Evolutionary conservation across 257 asterid genomes (phyloP).

Genomic region (Fraxinus americana): DNA sequence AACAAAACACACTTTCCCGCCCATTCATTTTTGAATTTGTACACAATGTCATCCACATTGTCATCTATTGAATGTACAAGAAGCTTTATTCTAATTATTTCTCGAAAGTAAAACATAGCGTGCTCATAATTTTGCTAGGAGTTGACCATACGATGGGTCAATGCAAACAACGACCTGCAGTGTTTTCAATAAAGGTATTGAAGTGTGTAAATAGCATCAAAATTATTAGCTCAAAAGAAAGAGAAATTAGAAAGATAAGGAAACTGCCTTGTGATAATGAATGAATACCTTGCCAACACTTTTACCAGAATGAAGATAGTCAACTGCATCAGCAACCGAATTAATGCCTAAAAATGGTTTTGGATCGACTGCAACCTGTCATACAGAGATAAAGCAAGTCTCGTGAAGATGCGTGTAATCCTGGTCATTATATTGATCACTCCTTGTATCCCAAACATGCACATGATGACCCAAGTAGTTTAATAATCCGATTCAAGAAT

Average conservation of each 20-base stretch:
- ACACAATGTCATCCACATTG: too few relatives aligned
- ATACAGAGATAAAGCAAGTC: constrained; percentile 11
- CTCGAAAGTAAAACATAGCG: neutral
- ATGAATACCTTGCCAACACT: constrained; percentile 89
- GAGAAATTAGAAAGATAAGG: neutral
- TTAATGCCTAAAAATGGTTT: constrained; percentile 67
- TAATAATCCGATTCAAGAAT: neutral
- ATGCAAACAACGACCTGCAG: constrained; percentile 86
- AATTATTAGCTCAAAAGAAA: neutral
- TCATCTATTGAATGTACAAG: too few relatives aligned
- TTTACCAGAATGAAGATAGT: constrained; percentile 89
- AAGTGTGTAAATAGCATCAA: neutral
- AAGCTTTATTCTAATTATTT: neutral
- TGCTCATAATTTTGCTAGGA: constrained; percentile 53
- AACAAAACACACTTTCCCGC: too few relatives aligned
- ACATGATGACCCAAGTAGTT: neutral
- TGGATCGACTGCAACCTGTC: constrained; percentile 75
- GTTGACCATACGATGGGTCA: constrained; percentile 62
- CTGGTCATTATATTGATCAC: neutral
- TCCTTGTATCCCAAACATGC: neutral
- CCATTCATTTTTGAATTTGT: too few relatives aligned
- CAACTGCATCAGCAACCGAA: constrained; percentile 91
- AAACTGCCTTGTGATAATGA: neutral
- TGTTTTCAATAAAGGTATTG: neutral
- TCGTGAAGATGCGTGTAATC: neutral